Evolutionary conservation across 441 rosid species (phyloP).

Genomic region (Flueggea neowawraea): DNA sequence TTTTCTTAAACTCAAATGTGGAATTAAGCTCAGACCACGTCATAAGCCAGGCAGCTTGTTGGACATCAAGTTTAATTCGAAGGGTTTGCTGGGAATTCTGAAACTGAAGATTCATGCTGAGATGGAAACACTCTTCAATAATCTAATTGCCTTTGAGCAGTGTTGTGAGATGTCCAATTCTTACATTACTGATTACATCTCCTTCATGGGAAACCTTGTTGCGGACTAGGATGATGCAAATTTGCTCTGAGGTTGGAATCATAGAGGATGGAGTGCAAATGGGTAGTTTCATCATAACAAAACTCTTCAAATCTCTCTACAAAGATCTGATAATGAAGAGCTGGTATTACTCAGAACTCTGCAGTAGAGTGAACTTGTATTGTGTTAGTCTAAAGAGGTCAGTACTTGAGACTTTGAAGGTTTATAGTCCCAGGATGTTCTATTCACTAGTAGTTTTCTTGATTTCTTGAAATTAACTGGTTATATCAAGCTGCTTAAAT

Average conservation of each 20-base stretch:
- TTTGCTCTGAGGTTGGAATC: conserved; percentile 2
- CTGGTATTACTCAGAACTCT: background rate
- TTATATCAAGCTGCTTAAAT: too few relatives aligned
- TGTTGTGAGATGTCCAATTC: conserved; percentile 2
- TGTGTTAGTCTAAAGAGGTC: background rate
- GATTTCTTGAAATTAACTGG: too few relatives aligned
- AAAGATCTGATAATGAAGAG: conserved; percentile 1
- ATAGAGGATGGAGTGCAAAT: conserved; percentile 1
- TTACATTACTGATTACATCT: conserved; percentile 8
- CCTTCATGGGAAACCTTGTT: conserved; percentile 7
- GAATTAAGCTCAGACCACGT: conserved; percentile 1
- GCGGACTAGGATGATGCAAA: conserved; percentile 5
- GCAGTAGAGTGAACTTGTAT: background rate
- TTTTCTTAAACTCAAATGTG: conserved; percentile 2
- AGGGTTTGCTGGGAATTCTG: conserved; percentile 4
- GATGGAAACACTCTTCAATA: conserved; percentile 1
- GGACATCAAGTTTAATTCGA: conserved; percentile 2
- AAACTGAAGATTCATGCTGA: conserved; percentile 4
- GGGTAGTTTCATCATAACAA: background rate
- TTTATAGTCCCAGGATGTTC: too few relatives aligned
- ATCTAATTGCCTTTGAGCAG: conserved; percentile 5
- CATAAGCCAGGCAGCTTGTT: conserved; percentile 1
- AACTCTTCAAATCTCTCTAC: background rate
- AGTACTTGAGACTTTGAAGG: too few relatives aligned
- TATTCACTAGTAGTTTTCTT: too few relatives aligned